Base-by-base conservation (phyloP, 2,329 filamentous ascomycete species). In the Colletotrichum sp. region DNA sequence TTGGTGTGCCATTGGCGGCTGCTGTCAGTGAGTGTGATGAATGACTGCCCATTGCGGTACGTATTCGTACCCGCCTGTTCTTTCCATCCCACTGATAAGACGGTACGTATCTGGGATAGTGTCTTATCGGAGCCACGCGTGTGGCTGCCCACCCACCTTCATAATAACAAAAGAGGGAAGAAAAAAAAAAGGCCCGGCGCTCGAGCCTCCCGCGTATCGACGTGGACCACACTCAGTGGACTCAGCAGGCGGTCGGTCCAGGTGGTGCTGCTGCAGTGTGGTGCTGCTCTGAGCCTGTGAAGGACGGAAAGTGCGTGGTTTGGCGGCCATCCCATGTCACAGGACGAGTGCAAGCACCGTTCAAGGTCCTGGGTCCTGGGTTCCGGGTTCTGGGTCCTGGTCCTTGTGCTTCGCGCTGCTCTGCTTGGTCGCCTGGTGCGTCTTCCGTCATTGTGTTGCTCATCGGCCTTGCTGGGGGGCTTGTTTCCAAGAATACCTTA, bases 401-500 rank as follows among this genome's bases (percentile, higher is more conserved):
- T 32, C 62, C 70, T 19, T 29, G 70, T 32, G 32, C 25, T 29
- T 36, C 36, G 49, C 39, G 39, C 39, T 49, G 39, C 39, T 49
- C 39, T 49, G 39, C 39, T 49, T 49, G 39, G 19, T 49, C 39
- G 39, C 39, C 39, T 44, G 39, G 39, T 44, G 39, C 39, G 55
- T 71, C 68, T 71, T 61, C 72, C 72, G 72, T 75, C 72, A 75
- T 75, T 74, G 39, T 70, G 34, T 71, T 71, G 59, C 59, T 22
- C 44, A 52, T 22, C 44, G 44, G 19, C 39, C 39, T 13, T 52
- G 44, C 44, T n/a, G 39, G 39, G 39, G 39, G 39, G 39, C 39
- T 49, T 52, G 57, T 5, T 44, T 70, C 66, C 67, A 64, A 65
- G 30, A 57, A 70, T 62, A 72, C 71, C 64, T n/a, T 44, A 63